phyloP scores from a whole-genome alignment of 805 yeast genomes.

The Candida ovalis region DNA sequence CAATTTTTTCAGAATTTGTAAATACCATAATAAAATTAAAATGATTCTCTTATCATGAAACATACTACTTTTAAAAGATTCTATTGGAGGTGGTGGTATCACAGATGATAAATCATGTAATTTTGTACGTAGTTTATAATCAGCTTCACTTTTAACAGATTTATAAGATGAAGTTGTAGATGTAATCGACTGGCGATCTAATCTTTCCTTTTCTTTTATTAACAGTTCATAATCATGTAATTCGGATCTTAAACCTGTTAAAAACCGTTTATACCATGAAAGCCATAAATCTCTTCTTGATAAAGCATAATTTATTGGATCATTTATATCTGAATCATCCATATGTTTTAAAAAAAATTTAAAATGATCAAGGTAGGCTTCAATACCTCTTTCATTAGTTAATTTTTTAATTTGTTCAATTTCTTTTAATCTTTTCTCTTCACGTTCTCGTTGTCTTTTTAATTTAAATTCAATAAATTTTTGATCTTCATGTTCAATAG shows the following conservation, averaged over 20 bases:
- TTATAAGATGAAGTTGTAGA: slow-evolving; percentile 7
- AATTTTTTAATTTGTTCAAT: slow-evolving; percentile 12
- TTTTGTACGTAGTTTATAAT: slow-evolving; percentile 9
- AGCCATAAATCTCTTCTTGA: slow-evolving; percentile 30
- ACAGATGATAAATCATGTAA: slow-evolving; percentile 16
- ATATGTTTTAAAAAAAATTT: slow-evolving; percentile 29
- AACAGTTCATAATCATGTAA: slow-evolving; percentile 16
- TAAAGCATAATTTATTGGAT: slow-evolving; percentile 29
- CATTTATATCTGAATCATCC: slow-evolving; percentile 31
- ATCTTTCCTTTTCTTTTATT: slow-evolving; percentile 4
- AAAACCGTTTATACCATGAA: slow-evolving; percentile 25
- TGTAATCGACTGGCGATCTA: slow-evolving; percentile 1
- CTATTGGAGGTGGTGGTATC: slow-evolving; percentile 17
- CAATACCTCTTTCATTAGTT: slow-evolving; percentile 19
- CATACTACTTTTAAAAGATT: slow-evolving; percentile 16
- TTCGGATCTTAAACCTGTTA: slow-evolving; percentile 15
- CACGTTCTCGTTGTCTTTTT: slow-evolving; percentile 9
- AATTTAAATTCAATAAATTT: slow-evolving; percentile 14
- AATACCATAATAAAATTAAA: slow-evolving; percentile 28
- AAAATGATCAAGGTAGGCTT: slow-evolving; percentile 27
- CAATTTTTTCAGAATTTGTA: slow-evolving; percentile 27
- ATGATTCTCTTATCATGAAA: slow-evolving; percentile 29
- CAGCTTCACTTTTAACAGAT: slow-evolving; percentile 12
- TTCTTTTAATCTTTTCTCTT: slow-evolving; percentile 9
- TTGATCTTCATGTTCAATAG: slow-evolving; percentile 14